Evolutionary conservation across 805 yeast genomes (phyloP).

Genomic region (Wickerhamiella hasegawae): DNA sequence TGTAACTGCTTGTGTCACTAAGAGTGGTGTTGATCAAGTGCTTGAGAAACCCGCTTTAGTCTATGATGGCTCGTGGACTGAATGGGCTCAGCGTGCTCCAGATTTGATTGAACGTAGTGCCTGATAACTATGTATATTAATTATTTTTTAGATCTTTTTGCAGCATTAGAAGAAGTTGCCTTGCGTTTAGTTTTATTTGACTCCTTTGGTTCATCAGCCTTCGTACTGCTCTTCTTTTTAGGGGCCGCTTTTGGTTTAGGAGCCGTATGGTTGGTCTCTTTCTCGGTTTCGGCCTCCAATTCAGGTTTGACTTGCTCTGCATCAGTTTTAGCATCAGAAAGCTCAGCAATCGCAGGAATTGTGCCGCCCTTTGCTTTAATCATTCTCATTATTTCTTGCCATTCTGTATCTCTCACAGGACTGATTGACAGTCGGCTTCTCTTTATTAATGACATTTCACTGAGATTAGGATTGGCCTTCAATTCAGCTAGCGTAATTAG

Average conservation of each 20-base stretch:
- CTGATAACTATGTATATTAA: neutral
- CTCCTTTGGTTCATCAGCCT: too few species aligned
- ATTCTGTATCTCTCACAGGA: slow-evolving; percentile 32
- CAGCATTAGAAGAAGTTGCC: neutral
- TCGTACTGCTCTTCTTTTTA: neutral
- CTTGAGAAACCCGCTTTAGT: slow-evolving; percentile 35
- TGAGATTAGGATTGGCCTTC: slow-evolving; percentile 21
- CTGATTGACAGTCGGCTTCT: slow-evolving; percentile 36
- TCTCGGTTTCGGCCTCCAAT: slow-evolving; percentile 7
- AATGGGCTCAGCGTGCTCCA: slow-evolving; percentile 40
- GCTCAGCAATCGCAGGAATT: too few species aligned
- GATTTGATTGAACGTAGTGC: neutral
- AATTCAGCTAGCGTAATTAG: slow-evolving; percentile 30
- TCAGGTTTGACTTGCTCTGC: slow-evolving; percentile 14
- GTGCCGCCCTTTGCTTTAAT: slow-evolving; percentile 21
- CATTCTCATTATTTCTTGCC: slow-evolving; percentile 25
- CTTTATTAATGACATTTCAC: slow-evolving; percentile 30
- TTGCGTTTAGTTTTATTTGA: too few species aligned
- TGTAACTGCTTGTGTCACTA: slow-evolving; percentile 80
- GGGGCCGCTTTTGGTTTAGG: neutral
- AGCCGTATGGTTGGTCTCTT: neutral
- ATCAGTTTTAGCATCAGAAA: too few species aligned
- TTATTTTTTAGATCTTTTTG: neutral
- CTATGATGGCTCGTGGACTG: slow-evolving; percentile 57
- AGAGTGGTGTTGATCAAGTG: slow-evolving; percentile 47